Evolutionary conservation across 2,329 filamentous ascomycete species (phyloP).

Genomic region (Alternaria brassicicola): DNA sequence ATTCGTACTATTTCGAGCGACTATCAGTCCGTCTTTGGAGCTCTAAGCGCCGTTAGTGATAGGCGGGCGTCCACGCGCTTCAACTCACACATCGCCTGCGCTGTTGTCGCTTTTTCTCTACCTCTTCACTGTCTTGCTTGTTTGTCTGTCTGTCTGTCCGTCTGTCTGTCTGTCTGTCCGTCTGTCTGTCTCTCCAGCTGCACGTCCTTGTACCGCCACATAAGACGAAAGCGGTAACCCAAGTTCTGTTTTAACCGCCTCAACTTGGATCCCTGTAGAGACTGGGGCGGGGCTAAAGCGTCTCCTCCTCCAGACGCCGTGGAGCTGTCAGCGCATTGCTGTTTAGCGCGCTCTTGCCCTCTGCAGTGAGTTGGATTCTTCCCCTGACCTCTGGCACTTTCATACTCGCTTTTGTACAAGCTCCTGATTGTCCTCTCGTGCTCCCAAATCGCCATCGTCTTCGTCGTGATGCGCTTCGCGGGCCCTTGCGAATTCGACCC

Average conservation of each 20-base stretch:
- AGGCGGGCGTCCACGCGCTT: slow-evolving; percentile 42
- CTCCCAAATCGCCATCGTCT: slow-evolving; percentile 36
- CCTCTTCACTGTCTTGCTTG: slow-evolving; percentile 33
- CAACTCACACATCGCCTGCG: slow-evolving; percentile 37
- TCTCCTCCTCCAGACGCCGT: slow-evolving; percentile 47
- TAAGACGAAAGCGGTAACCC: slow-evolving; percentile 49
- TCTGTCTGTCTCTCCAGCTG: slow-evolving; percentile 44
- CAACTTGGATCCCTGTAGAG: slow-evolving; percentile 42
- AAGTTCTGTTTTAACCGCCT: slow-evolving; percentile 44
- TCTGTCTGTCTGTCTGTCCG: slow-evolving; percentile 44
- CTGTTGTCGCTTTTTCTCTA: slow-evolving; percentile 39
- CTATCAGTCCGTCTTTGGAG: slow-evolving; percentile 37
- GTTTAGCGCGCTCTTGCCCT: slow-evolving; percentile 47
- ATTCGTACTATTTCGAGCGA: slow-evolving; percentile 46
- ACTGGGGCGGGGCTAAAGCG: slow-evolving; percentile 47
- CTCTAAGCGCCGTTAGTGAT: slow-evolving; percentile 49
- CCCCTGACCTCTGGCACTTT: slow-evolving; percentile 38
- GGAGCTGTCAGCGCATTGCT: slow-evolving; percentile 43
- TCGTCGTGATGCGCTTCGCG: slow-evolving; percentile 40
- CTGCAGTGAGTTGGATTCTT: slow-evolving; percentile 48
- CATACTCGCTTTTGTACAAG: slow-evolving; percentile 32
- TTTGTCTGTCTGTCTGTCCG: slow-evolving; percentile 41
- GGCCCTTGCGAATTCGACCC: slow-evolving; percentile 27
- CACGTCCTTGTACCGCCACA: slow-evolving; percentile 40
- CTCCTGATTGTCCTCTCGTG: slow-evolving; percentile 38